Base-by-base conservation (phyloP, 371 early-diverging fungal genomes). In the Thermomucor indicae-seudaticae region DNA sequence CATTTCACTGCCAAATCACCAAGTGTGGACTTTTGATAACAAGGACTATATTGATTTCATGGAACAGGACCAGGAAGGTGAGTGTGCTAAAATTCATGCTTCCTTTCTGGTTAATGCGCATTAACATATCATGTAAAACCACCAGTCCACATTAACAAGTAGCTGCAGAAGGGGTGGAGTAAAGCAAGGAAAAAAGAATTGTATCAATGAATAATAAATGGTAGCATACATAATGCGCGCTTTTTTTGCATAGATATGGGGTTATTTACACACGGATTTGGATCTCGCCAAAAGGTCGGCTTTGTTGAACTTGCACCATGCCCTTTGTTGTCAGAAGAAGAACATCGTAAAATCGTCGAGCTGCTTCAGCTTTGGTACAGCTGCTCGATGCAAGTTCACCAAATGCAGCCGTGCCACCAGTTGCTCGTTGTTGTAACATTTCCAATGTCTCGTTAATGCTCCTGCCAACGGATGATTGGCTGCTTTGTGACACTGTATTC, bases 301-400 rank as follows among this genome's bases (percentile, higher is more conserved):
- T 57, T 69, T 97, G 98, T 51, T 88, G 62, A 8, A 95, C 89
- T 43, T 87, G 77, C 43, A 97, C 64, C 69, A 90, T 78, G 57
- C 91, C 83, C 59, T 86, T 89, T 2, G 96, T 90, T 48, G 90
- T 85, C 43, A 97, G 75, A 7, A 95, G 89, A 41, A 97, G 70
- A 17, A 95, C 62, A 62, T 96, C 96, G 64, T 92, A 96, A 65
- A 97, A 97, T 43, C 90, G 64, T 53, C 84, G 78, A 31, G 89
- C 96, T 11, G 90, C 90, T 43, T 90, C 92, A 3, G 74, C 25
- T n/a, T 47, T 58, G 20, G 51, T 63, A 20, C 82, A 63, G 3
- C 51, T 64, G 30, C 68, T 67, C 20, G 60, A 31, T 7, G 60
- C 67, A 14, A 71, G 32, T 17, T 70, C 66, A 22, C 40, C 46